These are phyloP conservation scores for Psilocybe mexicana DNA, from an alignment of 1,284 basidiomycete genomes.

Conservation along the genomic window DNA sequence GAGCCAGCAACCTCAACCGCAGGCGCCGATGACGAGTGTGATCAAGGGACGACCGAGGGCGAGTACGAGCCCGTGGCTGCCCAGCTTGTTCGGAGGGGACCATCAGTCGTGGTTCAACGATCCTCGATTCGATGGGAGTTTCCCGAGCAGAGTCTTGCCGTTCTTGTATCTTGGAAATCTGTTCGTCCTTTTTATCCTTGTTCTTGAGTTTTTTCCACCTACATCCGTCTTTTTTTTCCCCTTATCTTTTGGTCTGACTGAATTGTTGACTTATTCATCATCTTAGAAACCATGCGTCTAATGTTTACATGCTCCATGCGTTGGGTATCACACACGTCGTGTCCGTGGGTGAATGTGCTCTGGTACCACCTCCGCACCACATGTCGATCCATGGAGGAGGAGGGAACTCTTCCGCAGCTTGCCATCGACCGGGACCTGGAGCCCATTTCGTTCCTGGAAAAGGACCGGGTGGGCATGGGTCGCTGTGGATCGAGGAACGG, in stretches of 20 bases:
- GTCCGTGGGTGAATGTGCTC: conserved; percentile 92
- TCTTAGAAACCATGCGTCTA: conserved; percentile 85
- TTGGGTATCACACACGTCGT: conserved; percentile 98
- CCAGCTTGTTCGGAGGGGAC: conserved; percentile 58
- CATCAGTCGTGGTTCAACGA: conserved; percentile 93
- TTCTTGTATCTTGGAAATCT: conserved; percentile 96
- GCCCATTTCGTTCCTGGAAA: conserved; percentile 45
- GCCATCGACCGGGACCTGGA: conserved; percentile 29
- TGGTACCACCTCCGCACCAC: conserved; percentile 65
- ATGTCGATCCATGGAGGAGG: conserved; percentile 20
- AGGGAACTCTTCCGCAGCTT: conserved; percentile 16
- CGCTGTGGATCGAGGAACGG: conserved; percentile 86
- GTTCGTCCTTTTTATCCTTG: conserved; percentile 43
- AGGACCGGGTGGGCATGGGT: conserved; percentile 58
- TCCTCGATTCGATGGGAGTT: conserved; percentile 90
- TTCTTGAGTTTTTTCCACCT: no score
- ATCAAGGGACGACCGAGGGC: conserved; percentile 60
- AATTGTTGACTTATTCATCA: conserved; percentile 3
- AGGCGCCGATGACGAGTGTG: conserved; percentile 15
- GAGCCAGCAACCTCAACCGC: conserved; percentile 9
- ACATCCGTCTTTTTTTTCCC: conserved; percentile 8
- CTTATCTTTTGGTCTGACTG: not conserved
- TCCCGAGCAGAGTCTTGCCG: conserved; percentile 91
- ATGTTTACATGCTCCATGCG: conserved; percentile 93
- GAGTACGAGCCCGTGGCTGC: conserved; percentile 65